phyloP scores from a whole-genome alignment of 2,329 filamentous ascomycete genomes.

The Monilinia vaccinii-corymbosi region DNA sequence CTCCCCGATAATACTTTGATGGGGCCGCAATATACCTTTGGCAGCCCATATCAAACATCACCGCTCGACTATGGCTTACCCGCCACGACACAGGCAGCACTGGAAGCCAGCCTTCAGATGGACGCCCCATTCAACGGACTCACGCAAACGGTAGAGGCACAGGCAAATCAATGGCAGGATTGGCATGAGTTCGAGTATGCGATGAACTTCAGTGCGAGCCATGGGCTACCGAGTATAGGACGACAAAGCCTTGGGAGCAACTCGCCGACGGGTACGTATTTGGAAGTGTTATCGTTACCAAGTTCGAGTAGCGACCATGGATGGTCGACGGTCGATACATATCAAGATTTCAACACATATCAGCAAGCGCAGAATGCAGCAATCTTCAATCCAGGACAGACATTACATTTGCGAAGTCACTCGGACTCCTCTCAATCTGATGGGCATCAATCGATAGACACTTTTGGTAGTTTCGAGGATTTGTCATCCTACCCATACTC shows the following conservation, averaged over 20 bases:
- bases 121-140: constrained; percentile 54
- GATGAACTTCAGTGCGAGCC: constrained; percentile 41
- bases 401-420: constrained; percentile 75
- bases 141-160: constrained; percentile 48
- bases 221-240: constrained; percentile 39
- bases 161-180: constrained; percentile 56
- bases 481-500: constrained; percentile 55
- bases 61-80: constrained; percentile 26
- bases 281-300: constrained; percentile 76
- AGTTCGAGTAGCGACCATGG: constrained; percentile 78
- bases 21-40: constrained; percentile 27
- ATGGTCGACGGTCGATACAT: constrained; percentile 74
- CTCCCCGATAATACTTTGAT: constrained; percentile 29
- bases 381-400: constrained; percentile 89
- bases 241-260: constrained; percentile 46
- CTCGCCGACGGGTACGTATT: constrained; percentile 69
- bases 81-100: constrained; percentile 49
- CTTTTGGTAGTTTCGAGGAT: constrained; percentile 74
- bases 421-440: constrained; percentile 79
- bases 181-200: constrained; percentile 74
- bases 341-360: constrained; percentile 61
- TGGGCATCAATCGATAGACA: constrained; percentile 44
- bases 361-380: constrained; percentile 48
- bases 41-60: constrained; percentile 26
- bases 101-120: constrained; percentile 50